A percentile compares a stretch with the other conserved stretches of the same genome.
phyloP scores from a whole-genome alignment of 352 stramenopile species.

The Phytopythium litorale region DNA sequence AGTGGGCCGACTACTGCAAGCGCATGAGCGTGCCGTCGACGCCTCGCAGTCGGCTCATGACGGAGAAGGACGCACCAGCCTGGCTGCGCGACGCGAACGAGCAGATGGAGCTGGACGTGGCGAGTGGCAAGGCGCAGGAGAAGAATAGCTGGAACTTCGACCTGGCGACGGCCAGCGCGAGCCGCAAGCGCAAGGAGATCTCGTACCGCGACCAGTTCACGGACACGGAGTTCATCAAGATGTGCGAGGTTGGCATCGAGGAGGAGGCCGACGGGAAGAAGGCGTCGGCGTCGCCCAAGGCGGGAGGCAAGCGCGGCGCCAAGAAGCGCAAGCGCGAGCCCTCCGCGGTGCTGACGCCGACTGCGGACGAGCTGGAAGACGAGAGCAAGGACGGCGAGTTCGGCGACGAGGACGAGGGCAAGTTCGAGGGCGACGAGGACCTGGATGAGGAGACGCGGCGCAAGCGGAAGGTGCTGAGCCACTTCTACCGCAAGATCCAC shows the following conservation, averaged over 20 bases:
- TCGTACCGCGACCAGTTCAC: conserved; percentile 86
- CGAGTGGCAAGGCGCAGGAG: conserved; percentile 41
- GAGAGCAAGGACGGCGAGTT: conserved; percentile 14
- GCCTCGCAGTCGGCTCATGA: conserved; percentile 62
- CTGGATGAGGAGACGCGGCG: conserved; percentile 38
- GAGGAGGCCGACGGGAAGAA: conserved; percentile 32
- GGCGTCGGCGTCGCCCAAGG: conserved; percentile 1
- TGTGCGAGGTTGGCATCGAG: conserved; percentile 82
- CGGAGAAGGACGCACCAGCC: conserved; percentile 56
- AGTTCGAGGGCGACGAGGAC: conserved; percentile 31
- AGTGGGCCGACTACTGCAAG: conserved; percentile 71
- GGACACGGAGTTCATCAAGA: conserved; percentile 84
- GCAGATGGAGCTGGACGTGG: conserved; percentile 52
- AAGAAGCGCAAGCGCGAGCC: conserved; percentile 30
- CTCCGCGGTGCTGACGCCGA: not conserved
- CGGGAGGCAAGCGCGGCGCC: conserved; percentile 12
- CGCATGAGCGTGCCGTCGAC: conserved; percentile 38
- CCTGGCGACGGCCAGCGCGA: conserved; percentile 33
- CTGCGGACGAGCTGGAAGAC: conserved; percentile 8
- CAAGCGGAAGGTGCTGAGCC: conserved; percentile 65
- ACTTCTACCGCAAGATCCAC: conserved; percentile 84
- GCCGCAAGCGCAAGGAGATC: conserved; percentile 80
- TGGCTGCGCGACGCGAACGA: conserved; percentile 76
- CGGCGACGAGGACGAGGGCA: conserved; percentile 15
- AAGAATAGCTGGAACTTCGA: conserved; percentile 66